Base-by-base conservation (phyloP, 2,329 filamentous ascomycete species). In the Sporothrix dimorphospora region DNA sequence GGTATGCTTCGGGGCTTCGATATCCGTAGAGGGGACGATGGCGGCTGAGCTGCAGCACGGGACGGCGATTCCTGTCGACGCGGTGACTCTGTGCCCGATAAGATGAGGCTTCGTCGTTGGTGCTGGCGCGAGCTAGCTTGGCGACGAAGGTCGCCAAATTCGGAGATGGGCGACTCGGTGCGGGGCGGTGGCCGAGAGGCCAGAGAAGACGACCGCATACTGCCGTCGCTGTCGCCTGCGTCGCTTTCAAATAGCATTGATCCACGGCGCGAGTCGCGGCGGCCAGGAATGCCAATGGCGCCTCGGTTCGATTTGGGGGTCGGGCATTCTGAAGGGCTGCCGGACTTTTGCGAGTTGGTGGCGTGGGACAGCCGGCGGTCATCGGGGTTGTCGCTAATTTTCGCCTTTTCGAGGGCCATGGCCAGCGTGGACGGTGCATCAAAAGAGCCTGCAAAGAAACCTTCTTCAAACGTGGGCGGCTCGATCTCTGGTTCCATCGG, bases 81-180 rank as follows among this genome's bases (percentile, higher is more conserved):
- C 55, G 93, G 93, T 11, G 94, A 97, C 38, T 74, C 71, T 16
- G 61, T 72, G 47, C 91, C 88, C 8, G 94, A 91, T 21, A 98
- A 86, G 67, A 97, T 91, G 72, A 98, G 85, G 79, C 95, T 98
- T 77, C 92, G 90, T 61, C 96, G 90, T 76, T 98, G 94, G 74
- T 93, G 90, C 75, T 97, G 94, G 72, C 92, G 88, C 55, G 92
- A 91, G 79, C 92, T 95, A 42, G 92, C 89, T 65, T 93, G 90
- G 72, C 93, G 88, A 74, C 91, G 88, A 27, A 97, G 83, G 75
- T 89, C 88, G 69, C 92, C 90, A 77, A 94, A 90, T 73, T 98
- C 96, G 5, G 94, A 97, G 24, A 93, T 91, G 1, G 96, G 96
- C 0, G 96, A 99, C 74, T 98, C 94, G 0, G 93, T 94, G 75